A percentile compares a stretch with the other conserved stretches of the same genome.
Evolutionary conservation across 2,329 filamentous ascomycete species (phyloP).

Genomic region (Fusarium irregulare): DNA sequence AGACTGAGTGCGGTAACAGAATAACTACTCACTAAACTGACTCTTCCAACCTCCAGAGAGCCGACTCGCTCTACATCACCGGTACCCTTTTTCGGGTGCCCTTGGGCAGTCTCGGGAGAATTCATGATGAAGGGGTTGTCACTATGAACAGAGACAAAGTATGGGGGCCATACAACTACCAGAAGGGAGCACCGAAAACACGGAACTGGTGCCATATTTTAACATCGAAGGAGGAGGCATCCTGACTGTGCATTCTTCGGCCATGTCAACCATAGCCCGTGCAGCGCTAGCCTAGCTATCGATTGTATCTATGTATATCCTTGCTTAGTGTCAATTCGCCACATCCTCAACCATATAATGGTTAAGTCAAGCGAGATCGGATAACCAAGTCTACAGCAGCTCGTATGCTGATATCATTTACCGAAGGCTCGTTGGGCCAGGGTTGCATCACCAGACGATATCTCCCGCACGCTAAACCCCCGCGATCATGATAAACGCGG

Average conservation of each 20-base stretch:
- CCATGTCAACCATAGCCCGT: neutral
- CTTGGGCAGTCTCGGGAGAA: too few species aligned
- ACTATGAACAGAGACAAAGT: neutral
- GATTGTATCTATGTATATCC: neutral
- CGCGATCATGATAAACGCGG: neutral
- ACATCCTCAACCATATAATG: neutral
- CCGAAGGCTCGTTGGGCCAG: neutral
- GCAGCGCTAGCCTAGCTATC: neutral
- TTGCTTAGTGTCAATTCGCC: neutral
- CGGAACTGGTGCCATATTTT: too few species aligned
- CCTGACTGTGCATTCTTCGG: neutral
- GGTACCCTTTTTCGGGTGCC: neutral
- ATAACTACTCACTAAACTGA: neutral
- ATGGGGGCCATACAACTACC: too few species aligned
- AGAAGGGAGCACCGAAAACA: too few species aligned
- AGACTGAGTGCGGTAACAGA: rapidly evolving
- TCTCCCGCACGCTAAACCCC: too few species aligned
- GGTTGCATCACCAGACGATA: neutral
- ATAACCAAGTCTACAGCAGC: too few species aligned
- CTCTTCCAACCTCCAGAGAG: neutral
- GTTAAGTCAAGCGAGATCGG: too few species aligned
- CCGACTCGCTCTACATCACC: neutral
- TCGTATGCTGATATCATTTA: neutral
- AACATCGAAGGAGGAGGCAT: too few species aligned
- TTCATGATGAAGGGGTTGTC: neutral